These are phyloP conservation scores for Malassezia brasiliensis DNA, from an alignment of 1,284 basidiomycete species.

Conservation along the genomic window DNA sequence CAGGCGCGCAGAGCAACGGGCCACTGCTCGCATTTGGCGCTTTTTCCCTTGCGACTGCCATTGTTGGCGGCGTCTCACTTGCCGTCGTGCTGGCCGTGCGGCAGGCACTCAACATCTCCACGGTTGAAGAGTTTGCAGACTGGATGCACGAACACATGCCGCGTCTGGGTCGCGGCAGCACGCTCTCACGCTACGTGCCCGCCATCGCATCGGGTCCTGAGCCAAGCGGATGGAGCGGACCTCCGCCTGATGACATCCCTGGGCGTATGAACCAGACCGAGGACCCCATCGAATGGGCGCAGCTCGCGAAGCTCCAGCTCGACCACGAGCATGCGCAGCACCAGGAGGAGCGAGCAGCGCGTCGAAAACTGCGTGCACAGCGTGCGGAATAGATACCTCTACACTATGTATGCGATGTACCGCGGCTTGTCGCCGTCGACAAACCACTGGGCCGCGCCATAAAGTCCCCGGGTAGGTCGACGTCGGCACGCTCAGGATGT, in stretches of 20 bases:
- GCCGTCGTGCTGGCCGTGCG: constrained; percentile 3
- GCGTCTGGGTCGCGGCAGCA: background rate
- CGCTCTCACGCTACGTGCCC: constrained; percentile 1
- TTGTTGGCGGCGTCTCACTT: constrained; percentile 7
- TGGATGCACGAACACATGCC: constrained; percentile 9
- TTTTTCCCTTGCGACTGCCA: constrained; percentile 8
- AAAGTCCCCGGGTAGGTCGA: constrained; percentile 8
- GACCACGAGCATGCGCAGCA: constrained; percentile 10
- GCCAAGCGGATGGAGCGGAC: background rate
- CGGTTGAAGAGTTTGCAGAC: constrained; percentile 15
- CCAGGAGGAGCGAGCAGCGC: background rate
- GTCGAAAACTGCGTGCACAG: background rate
- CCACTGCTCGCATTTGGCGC: constrained; percentile 11
- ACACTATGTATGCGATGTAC: background rate
- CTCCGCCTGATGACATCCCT: background rate
- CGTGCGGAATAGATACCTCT: background rate
- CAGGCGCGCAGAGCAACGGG: background rate
- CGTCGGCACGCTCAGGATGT: constrained; percentile 1
- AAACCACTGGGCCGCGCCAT: background rate
- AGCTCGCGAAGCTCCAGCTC: constrained; percentile 9
- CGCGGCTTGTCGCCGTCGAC: background rate
- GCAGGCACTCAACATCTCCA: background rate
- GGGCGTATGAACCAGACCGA: constrained; percentile 2
- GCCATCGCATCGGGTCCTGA: background rate
- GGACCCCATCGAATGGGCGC: constrained; percentile 11